Base-by-base conservation (phyloP, 345 rosid species). In the Lumnitzera racemosa region DNA sequence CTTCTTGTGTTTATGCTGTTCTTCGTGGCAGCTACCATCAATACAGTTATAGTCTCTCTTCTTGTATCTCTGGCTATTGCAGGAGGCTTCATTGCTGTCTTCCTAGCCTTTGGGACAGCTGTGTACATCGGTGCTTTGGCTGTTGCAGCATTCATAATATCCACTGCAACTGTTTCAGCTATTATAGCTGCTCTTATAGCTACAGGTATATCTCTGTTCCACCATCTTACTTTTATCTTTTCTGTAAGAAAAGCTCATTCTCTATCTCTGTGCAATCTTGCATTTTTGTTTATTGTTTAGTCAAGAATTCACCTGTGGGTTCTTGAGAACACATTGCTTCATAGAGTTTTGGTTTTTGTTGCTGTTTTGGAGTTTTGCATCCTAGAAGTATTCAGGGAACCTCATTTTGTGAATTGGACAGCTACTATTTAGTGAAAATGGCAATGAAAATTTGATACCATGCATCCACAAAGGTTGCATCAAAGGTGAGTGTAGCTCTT, bases 31-130 rank as follows among this genome's bases (percentile, higher is more conserved):
- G 97, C 99, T 24, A 87, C 96, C 29, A 66, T 59, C 55, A 90
- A 85, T 68, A 95, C 96, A 41, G 72, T 90, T 59, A 59, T 86
- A 47, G 55, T 94, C 23, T 88, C 91, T 53, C 83, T 94, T 63
- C 74, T 94, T 62, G 51, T 94, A 71, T 84, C 97, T 64, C 68
- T 94, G 72, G 97, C 95, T 15, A 84, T 84, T 17, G 97, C 87
- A 12, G 96, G 97, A 49, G 90, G 96, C 24, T 83, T 90, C 78
- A 72, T 94, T 79, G 91, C 97, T 59, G 59, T 94, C 24, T 94
- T 88, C 81, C 79, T 84, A 55, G 73, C 81, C 41, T 80, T 80
- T 68, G 71, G 87, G 53, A 70, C 95, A 15, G 90, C 83, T 36
- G 52, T 88, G 31, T 94, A 87, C 71, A 76, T 94, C 9, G 96